Conservation (phyloP, 2,329 filamentous ascomycete species). For the Talaromyces sp. region DNA sequence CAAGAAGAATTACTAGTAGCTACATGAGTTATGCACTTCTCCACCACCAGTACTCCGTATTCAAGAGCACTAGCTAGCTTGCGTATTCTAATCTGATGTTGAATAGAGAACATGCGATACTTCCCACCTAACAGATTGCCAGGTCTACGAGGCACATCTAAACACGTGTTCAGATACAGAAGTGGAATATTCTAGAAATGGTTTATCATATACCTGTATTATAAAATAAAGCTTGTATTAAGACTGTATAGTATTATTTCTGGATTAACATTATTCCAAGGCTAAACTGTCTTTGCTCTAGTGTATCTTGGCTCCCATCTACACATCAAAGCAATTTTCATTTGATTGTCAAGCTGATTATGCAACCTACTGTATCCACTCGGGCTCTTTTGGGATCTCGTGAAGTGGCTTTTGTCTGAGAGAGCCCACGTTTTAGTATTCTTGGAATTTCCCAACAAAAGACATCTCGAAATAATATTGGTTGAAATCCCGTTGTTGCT, state of each 20-base stretch:
- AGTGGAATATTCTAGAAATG: not conserved
- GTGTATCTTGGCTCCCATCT: not conserved
- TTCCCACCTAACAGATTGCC: not conserved
- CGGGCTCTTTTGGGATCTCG: no score
- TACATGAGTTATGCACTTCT: no score
- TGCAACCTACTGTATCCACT: not conserved
- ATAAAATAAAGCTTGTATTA: not conserved
- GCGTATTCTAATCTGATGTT: no score
- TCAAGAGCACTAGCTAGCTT: no score
- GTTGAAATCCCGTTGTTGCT: not conserved
- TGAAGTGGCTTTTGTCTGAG: no score
- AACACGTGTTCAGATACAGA: not conserved
- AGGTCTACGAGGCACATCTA: not conserved
- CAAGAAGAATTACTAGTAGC: not conserved
- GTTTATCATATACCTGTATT: not conserved
- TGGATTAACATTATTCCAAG: not conserved
- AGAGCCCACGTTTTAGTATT: not conserved
- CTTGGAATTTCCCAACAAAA: not conserved
- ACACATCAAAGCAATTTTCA: not conserved
- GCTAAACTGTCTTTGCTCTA: not conserved
- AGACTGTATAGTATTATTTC: not conserved
- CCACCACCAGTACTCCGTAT: no score
- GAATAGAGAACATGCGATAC: not conserved
- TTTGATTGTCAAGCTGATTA: constrained; percentile 1
- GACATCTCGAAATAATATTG: not conserved